These are phyloP conservation scores for Sideroxylon spinosum DNA, from an alignment of 179 eudicot species.

Conservation along the genomic window DNA sequence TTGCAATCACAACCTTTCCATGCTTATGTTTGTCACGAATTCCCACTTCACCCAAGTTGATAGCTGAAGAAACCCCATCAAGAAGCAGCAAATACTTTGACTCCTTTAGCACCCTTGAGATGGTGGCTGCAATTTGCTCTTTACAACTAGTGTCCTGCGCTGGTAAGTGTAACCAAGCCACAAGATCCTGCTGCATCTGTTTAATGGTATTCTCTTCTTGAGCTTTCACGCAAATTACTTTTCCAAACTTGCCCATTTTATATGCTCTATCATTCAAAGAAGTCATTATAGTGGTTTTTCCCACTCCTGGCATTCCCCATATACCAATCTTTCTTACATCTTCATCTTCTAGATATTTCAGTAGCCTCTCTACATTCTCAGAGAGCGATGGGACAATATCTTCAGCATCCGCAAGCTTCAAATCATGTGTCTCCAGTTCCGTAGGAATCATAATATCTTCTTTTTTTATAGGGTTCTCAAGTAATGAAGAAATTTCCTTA, in stretches of 20 bases:
- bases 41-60: slow-evolving; percentile 24
- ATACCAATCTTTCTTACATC: slow-evolving; percentile 24
- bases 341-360: neutral
- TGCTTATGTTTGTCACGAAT: slow-evolving; percentile 16
- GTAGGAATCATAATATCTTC: neutral
- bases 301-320: slow-evolving; percentile 31
- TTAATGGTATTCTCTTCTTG: slow-evolving; percentile 10
- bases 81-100: slow-evolving; percentile 29
- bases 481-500: neutral
- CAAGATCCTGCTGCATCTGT: slow-evolving; percentile 21
- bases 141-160: neutral
- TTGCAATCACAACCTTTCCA: slow-evolving; percentile 31
- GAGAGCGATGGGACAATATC: neutral
- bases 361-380: neutral
- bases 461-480: neutral
- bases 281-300: slow-evolving; percentile 27
- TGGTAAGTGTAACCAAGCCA: slow-evolving; percentile 18
- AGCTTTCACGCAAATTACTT: slow-evolving; percentile 27
- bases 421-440: neutral
- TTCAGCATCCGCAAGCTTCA: neutral
- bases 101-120: slow-evolving; percentile 19
- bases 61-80: slow-evolving; percentile 21
- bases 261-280: slow-evolving; percentile 18
- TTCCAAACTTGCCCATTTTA: slow-evolving; percentile 21
- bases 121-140: slow-evolving; percentile 4